Base-by-base conservation (phyloP, 805 yeast genomes). In the Metschnikowia colocasiae region DNA sequence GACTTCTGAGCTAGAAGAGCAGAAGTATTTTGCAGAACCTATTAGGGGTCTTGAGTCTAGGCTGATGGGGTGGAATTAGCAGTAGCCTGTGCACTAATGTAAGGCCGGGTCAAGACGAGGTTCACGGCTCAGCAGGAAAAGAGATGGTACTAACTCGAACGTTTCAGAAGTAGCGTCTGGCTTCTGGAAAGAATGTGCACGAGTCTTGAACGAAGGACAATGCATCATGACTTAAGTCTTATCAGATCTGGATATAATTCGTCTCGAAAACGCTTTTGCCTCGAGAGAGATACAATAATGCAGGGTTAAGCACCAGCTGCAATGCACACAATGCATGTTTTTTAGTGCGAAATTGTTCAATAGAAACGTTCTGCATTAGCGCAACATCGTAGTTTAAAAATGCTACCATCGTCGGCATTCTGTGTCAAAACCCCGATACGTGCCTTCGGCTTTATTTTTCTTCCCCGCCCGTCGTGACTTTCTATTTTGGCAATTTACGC, bases 211-310 rank as follows among this genome's bases (percentile, higher is more conserved):
- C 34, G 26, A 27, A 18, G 33, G 15, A 26, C 27, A 6, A 39
- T 39, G 42, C 42, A 39, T 29, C n/a, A 2, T 30, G 13, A n/a
- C 42, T 29, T 19, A 39, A 39, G 42, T 36, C 42, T 39, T 40
- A 40, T 40, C 43, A 40, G 43, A 40, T 40, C 43, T 40, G 36
- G 35, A 40, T 16, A 22, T 13, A 40, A 23, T 16, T 39, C 40
- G 40, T 23, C 42, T 38, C 43, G 27, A 40, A 40, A 40, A 40
- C 43, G 43, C 43, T 40, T 29, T 30, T 19, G 26, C 25, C 34
- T 29, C 25, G 42, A 39, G n/a, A 13, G 26, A 19, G 34, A 27
- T 29, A 36, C 19, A 39, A 29, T 29, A 26, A 27, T 39, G 42
- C 42, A 39, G 42, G 42, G 42, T 39, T 20, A 29, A 9, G 42